Conservation (phyloP, 176 grass and related monocot species). For the Guadua angustifolia region DNA sequence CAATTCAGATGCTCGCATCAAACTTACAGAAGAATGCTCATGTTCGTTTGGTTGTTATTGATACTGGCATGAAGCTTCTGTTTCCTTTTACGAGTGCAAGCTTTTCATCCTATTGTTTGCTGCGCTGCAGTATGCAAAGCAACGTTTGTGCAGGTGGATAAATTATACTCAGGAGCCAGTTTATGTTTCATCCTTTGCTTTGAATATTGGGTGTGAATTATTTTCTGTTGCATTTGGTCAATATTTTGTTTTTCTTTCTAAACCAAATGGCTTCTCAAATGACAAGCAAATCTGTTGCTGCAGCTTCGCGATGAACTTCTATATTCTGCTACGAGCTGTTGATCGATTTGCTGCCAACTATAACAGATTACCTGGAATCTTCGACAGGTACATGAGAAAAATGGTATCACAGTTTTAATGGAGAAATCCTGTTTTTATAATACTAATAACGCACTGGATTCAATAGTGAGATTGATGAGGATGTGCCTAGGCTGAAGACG, state of each 20-base stretch:
- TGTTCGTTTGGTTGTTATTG: neutral
- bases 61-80: neutral
- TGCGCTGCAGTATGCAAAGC: neutral
- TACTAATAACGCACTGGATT: conserved; percentile 63
- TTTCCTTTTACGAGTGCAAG: neutral
- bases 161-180: neutral
- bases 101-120: neutral
- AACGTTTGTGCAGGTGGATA: neutral
- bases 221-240: conserved; percentile 21
- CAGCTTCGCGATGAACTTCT: conserved; percentile 85
- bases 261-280: conserved; percentile 1
- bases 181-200: neutral
- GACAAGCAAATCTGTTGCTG: conserved; percentile 31
- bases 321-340: conserved; percentile 76
- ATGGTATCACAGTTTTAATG: conserved; percentile 35
- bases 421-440: conserved; percentile 49
- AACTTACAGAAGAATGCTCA: neutral
- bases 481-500: conserved; percentile 75
- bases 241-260: conserved; percentile 9
- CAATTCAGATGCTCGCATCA: neutral
- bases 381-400: conserved; percentile 63
- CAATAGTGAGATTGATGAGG: conserved; percentile 88
- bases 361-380: conserved; percentile 71
- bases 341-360: conserved; percentile 78
- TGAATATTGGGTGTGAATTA: neutral